These are phyloP conservation scores for Choiromyces venosus DNA, from an alignment of 495 filamentous ascomycete genomes.

Conservation along the genomic window DNA sequence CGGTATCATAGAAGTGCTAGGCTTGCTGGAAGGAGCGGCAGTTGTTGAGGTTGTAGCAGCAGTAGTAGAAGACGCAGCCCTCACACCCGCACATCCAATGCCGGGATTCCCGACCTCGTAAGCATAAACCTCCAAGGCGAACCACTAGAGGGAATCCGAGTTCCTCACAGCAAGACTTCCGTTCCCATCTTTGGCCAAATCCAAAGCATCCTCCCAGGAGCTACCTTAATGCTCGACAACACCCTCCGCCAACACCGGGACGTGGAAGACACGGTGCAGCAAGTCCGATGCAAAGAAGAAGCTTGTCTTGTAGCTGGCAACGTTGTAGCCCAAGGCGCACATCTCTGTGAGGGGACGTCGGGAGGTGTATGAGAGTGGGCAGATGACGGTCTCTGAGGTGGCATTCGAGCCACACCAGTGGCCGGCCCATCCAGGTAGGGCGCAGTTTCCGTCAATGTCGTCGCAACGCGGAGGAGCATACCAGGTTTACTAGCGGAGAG, in stretches of 20 bases:
- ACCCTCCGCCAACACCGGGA: conserved; percentile 51
- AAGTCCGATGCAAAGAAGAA: conserved; percentile 56
- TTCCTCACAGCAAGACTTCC: conserved; percentile 48
- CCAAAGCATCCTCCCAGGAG: conserved; percentile 47
- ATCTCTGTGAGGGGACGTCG: conserved; percentile 51
- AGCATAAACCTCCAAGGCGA: conserved; percentile 56
- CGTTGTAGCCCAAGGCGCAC: conserved; percentile 53
- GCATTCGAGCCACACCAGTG: conserved; percentile 57
- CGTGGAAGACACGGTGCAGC: conserved; percentile 55
- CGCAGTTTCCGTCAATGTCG: conserved; percentile 54
- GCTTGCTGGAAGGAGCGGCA: not conserved
- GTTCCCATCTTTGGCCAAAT: conserved; percentile 44
- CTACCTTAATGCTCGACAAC: conserved; percentile 52
- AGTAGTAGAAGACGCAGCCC: not conserved
- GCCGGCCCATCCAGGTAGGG: conserved; percentile 50
- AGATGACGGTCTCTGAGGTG: conserved; percentile 58
- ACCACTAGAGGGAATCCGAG: conserved; percentile 54
- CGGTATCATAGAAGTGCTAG: no score
- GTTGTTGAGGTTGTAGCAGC: not conserved
- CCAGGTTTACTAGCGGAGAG: conserved; percentile 48
- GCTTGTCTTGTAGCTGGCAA: conserved; percentile 47
- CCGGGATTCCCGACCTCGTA: conserved; percentile 53
- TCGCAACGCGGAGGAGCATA: conserved; percentile 56
- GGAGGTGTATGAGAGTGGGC: conserved; percentile 50
- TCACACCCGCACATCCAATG: conserved; percentile 49